phyloP scores from a whole-genome alignment of 164 flowering plant genomes.

The Vitis rotundifolia region DNA sequence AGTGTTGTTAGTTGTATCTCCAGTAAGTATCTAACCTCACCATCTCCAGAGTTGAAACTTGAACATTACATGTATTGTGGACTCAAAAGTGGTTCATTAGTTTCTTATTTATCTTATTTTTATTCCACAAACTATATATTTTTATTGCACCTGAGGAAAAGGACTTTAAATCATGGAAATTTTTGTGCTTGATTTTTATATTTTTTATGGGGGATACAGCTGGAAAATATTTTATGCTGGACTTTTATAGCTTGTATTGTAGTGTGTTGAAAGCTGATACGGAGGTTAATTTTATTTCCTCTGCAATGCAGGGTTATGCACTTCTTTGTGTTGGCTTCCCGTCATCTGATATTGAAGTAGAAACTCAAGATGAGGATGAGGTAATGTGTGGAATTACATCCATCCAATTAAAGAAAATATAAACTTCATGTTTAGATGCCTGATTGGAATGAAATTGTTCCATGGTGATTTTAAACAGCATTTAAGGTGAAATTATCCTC shows the following conservation, averaged over 20 bases:
- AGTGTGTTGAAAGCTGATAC: not conserved
- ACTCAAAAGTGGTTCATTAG: too few species aligned
- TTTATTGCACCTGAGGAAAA: too few species aligned
- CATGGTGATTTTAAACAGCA: not conserved
- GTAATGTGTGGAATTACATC: slow-evolving; percentile 31
- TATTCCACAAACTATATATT: not conserved
- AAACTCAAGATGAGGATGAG: slow-evolving; percentile 99
- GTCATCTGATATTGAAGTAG: slow-evolving; percentile 84
- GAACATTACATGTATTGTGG: too few species aligned
- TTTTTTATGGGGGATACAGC: too few species aligned
- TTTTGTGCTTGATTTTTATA: too few species aligned
- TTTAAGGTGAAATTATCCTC: not conserved
- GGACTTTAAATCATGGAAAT: too few species aligned
- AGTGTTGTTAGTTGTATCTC: not conserved
- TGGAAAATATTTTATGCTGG: too few species aligned
- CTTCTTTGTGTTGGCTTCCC: slow-evolving; percentile 97
- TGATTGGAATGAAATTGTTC: not conserved
- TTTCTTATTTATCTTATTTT: not conserved
- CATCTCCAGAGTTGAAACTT: too few species aligned
- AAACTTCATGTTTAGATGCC: not conserved
- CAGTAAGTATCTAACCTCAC: too few species aligned
- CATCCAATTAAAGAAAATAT: not conserved
- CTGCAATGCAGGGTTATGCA: slow-evolving; percentile 78
- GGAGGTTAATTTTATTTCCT: not conserved
- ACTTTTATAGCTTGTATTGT: not conserved